Percentiles rank a stretch among this genome's conserved stretches.
phyloP scores from a whole-genome alignment of 192 early-diverging fungal species.

The Neocallimastix lanati region DNA sequence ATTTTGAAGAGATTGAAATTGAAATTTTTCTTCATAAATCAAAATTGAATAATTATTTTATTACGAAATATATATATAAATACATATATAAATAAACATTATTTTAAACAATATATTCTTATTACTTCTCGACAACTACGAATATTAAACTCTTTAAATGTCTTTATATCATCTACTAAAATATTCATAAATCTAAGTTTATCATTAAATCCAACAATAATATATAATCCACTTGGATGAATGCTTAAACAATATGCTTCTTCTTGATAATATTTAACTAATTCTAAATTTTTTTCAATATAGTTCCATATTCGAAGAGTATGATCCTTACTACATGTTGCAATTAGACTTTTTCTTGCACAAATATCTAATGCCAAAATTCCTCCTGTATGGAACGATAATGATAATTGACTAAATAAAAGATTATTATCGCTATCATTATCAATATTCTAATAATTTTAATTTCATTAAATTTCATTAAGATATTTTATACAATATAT shows the following conservation, averaged over 20 bases:
- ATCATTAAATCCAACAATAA: constrained; percentile 41
- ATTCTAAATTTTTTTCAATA: constrained; percentile 25
- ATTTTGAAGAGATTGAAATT: too few species aligned
- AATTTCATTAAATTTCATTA: too few species aligned
- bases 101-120: too few species aligned
- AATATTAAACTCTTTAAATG: constrained; percentile 35
- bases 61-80: too few species aligned
- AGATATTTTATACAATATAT: too few species aligned
- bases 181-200: constrained; percentile 41
- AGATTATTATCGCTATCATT: constrained; percentile 16
- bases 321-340: constrained; percentile 28
- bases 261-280: constrained; percentile 40
- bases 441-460: too few species aligned
- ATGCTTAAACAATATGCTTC: constrained; percentile 36
- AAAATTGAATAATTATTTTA: too few species aligned
- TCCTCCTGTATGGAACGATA: constrained; percentile 30
- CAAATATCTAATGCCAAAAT: constrained; percentile 31
- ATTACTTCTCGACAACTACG: constrained; percentile 37
- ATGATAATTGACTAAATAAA: constrained; percentile 23
- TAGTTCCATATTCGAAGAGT: constrained; percentile 47
- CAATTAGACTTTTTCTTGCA: constrained; percentile 32
- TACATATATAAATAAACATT: too few species aligned
- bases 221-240: constrained; percentile 41
- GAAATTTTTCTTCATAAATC: too few species aligned
- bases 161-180: constrained; percentile 36